Percentiles rank a stretch among this genome's conserved stretches.
phyloP scores from a whole-genome alignment of 2,329 filamentous ascomycete species.

The Botrytis elliptica region DNA sequence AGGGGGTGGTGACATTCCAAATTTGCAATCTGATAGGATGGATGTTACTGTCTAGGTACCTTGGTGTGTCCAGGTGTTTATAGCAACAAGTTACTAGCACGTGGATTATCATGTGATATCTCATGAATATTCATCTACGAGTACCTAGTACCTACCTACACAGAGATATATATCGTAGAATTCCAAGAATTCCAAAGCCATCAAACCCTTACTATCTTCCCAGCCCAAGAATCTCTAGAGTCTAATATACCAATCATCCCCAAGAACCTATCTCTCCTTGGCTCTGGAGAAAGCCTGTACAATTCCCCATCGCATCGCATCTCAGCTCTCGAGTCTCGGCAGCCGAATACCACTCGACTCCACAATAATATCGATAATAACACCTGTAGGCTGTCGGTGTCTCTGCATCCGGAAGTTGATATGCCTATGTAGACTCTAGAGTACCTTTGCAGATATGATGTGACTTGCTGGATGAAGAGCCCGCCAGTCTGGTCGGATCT shows the following conservation, averaged over 20 bases:
- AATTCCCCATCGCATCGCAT: background rate
- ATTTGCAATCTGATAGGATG: background rate
- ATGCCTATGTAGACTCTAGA: background rate
- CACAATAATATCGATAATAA: background rate
- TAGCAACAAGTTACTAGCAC: background rate
- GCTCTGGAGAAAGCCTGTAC: background rate
- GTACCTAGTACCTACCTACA: too few species aligned
- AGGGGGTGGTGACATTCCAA: background rate
- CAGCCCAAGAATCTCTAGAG: background rate
- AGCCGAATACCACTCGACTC: background rate
- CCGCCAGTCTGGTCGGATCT: background rate
- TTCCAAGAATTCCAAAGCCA: background rate
- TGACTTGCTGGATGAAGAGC: background rate
- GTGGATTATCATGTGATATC: background rate
- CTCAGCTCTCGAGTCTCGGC: background rate
- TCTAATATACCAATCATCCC: background rate
- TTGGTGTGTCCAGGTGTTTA: too few species aligned
- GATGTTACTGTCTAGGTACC: too few species aligned
- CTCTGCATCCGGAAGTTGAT: background rate
- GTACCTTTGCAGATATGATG: background rate
- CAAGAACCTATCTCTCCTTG: background rate
- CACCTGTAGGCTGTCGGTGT: background rate
- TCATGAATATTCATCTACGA: background rate
- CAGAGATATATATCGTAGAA: too few species aligned
- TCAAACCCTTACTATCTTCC: background rate